Evolutionary conservation across 2,329 filamentous ascomycete genomes (phyloP), one percentile per base, ranked within the genome.

Genomic region (Aspergillus latus): DNA sequence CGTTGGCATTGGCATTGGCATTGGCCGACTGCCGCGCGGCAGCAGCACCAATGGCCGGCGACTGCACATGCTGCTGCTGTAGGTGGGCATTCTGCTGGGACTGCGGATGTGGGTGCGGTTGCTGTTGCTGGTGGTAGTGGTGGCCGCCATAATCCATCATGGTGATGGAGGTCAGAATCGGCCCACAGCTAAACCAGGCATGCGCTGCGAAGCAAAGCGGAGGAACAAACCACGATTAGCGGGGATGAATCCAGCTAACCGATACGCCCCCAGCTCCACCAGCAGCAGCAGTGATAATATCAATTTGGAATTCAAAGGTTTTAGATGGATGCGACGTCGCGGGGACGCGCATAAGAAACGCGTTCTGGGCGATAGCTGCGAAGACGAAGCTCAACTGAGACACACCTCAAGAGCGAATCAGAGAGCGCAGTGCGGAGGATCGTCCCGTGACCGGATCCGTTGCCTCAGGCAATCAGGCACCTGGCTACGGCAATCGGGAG

Each of bases 111-210:
- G 60, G 52, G 43, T 62, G 54, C 58, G 63, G 62, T 37, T 68
- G 66, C 36, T 58, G 60, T 30, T 67, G 65, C 42, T 64, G 63
- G 52, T 69, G 63, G 50, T 67, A 70, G 28, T 63, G 59, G 52
- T 68, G 67, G 53, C 68, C 67, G 51, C 67, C 67, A 63, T 71
- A 72, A 51, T 66, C 67, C 69, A 72, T 72, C 70, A 72, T 72
- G 49, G 66, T 72, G 54, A 42, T n/a, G 29, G 32, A 10, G 45
- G 54, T 43, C 47, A 46, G 43, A 40, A 43, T 48, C 49, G 45
- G 47, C n/a, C 28, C 29, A 42, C 42, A 44, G 47, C 49, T 34
- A 40, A 16, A 48, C 48, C 48, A 56, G 43, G 39, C 54, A 56
- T 52, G 43, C 45, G 40, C 36, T 28, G 34, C 61, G 43, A 30